phyloP scores from a whole-genome alignment of 805 yeast genomes.

The Wickerhamomyces subpelliculosus region DNA sequence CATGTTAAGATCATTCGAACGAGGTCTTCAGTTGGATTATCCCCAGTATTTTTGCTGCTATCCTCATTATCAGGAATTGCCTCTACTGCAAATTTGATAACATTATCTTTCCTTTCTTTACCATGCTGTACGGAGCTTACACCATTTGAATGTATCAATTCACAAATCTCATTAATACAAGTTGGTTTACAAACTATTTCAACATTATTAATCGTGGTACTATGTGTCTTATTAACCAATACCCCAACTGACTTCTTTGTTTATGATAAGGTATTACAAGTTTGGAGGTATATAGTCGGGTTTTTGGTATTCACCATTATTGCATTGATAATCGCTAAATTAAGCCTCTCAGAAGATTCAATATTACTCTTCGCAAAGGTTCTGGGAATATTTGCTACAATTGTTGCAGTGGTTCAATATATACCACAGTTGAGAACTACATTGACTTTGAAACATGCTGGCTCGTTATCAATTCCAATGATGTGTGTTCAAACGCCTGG shows the following conservation, averaged over 20 bases:
- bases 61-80: slow-evolving; percentile 67
- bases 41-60: slow-evolving; percentile 62
- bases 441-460: slow-evolving; percentile 62
- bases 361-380: slow-evolving; percentile 42
- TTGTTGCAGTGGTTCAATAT: slow-evolving; percentile 62
- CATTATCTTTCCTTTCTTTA: slow-evolving; percentile 55
- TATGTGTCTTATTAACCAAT: slow-evolving; percentile 44
- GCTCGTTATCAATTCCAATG: slow-evolving; percentile 72
- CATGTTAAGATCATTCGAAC: slow-evolving; percentile 51
- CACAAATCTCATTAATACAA: slow-evolving; percentile 61
- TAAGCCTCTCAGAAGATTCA: slow-evolving; percentile 6
- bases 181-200: slow-evolving; percentile 57
- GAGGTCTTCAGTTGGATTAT: slow-evolving; percentile 68
- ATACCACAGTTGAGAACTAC: slow-evolving; percentile 77
- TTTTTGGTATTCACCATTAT: slow-evolving; percentile 29
- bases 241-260: slow-evolving; percentile 39
- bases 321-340: slow-evolving; percentile 26
- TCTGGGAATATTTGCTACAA: slow-evolving; percentile 60
- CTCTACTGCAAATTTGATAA: slow-evolving; percentile 57
- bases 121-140: slow-evolving; percentile 48
- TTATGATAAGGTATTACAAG: slow-evolving; percentile 31
- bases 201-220: slow-evolving; percentile 48
- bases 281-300: slow-evolving; percentile 33
- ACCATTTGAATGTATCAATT: slow-evolving; percentile 54
- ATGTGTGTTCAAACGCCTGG: slow-evolving; percentile 89